phyloP scores from a whole-genome alignment of 768 basidiomycete genomes.

The Cubamyces sp. region DNA sequence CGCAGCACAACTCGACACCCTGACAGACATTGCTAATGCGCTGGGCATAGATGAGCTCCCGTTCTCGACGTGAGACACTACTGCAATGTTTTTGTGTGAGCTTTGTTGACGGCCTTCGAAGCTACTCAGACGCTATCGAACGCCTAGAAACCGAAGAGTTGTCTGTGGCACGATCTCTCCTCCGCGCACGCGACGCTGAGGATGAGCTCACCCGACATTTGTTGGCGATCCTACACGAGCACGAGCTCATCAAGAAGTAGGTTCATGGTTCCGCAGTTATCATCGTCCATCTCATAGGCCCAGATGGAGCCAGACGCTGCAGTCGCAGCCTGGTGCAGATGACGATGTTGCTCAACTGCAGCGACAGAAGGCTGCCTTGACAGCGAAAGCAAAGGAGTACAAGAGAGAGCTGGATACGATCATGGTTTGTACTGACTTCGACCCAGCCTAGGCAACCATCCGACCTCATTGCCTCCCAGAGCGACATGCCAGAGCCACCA shows the following conservation, averaged over 20 bases:
- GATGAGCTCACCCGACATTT: conserved; percentile 43
- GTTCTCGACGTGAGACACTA: conserved; percentile 15
- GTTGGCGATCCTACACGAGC: conserved; percentile 40
- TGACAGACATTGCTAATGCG: conserved; percentile 22
- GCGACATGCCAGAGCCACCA: conserved; percentile 36
- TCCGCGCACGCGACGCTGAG: conserved; percentile 41
- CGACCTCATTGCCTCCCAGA: conserved; percentile 25
- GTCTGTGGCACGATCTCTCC: conserved; percentile 37
- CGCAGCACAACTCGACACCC: conserved; percentile 1
- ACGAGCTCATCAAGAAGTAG: conserved; percentile 43
- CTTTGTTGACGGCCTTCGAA: conserved; percentile 20
- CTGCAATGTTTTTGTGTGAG: neutral
- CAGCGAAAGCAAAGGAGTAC: conserved; percentile 52
- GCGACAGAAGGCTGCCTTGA: conserved; percentile 44
- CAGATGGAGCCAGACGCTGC: conserved; percentile 43
- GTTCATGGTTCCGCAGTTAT: conserved; percentile 5
- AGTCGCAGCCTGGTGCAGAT: conserved; percentile 28
- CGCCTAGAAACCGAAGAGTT: conserved; percentile 39
- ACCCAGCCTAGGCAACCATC: neutral
- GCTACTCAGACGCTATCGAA: conserved; percentile 44
- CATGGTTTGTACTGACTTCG: conserved; percentile 30
- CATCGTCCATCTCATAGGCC: neutral
- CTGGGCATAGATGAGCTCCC: conserved; percentile 24
- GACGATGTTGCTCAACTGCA: conserved; percentile 41
- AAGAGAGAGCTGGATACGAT: conserved; percentile 44